Base-by-base conservation (phyloP, 192 early-diverging fungal genomes). In the Funneliformis mosseae region DNA sequence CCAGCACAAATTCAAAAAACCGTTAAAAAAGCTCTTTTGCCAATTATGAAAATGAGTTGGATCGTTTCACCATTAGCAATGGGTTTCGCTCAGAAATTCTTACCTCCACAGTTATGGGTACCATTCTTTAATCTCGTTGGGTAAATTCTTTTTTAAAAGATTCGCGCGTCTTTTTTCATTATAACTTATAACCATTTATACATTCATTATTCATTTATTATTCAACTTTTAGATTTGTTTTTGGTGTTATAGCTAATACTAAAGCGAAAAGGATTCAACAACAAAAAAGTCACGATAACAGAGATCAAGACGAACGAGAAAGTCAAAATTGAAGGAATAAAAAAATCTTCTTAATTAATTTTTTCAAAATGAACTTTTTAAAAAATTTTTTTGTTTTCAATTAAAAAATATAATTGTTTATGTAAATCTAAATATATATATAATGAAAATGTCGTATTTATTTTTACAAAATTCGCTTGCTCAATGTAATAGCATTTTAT, bases 101-200 rank as follows among this genome's bases (percentile, higher is more conserved):
- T 97, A 64, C 90, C 88, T n/a, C 94, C 91, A 12, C 85, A 89
- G 55, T 84, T 92, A 62, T 97, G 95, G 95, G 89, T 95, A 38
- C 96, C 96, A 28, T 97, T 96, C 90, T 97, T 96, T 87, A 96
- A 96, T 87, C 61, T 92, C 28, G 86, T 97, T 63, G 90, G 77
- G 77, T 79, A 67, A 79, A 66, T 25, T 62, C 66, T 39, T 41
- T 8, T 45, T 11, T 62, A 76, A 23, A 50, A 55, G 4, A n/a
- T 60, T 59, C 7, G 18, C 50, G 18, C 50, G 18, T 55, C 21
- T 21, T 50, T 10, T 28, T 67, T 33, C 33, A n/a, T 63, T 18
- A n/a, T 63, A 18, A 27, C 3, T 63, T 63, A 23, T 5, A n/a
- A 25, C 0, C 18, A 63, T 61, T 25, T n/a, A 63, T 25, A 25